These are phyloP conservation scores for Penicillium vulpinum DNA, from an alignment of 2,329 filamentous ascomycete genomes.

Conservation along the genomic window DNA sequence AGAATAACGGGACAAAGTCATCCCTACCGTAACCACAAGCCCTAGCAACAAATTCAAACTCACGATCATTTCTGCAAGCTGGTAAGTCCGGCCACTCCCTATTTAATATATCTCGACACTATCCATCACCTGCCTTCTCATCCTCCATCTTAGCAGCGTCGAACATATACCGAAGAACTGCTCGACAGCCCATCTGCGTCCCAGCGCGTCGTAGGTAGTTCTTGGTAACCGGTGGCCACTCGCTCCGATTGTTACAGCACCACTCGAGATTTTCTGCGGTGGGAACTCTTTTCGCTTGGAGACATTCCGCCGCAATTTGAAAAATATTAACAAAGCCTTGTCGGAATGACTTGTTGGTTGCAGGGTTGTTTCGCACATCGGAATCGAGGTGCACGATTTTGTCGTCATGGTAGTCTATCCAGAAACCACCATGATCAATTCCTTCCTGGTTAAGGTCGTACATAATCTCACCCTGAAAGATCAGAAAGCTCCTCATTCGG, in stretches of 20 bases:
- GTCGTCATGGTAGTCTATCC: slow-evolving; percentile 18
- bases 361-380: slow-evolving; percentile 29
- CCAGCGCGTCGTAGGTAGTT: slow-evolving; percentile 34
- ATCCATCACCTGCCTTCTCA: background rate
- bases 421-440: slow-evolving; percentile 21
- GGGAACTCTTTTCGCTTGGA: slow-evolving; percentile 22
- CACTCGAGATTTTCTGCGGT: slow-evolving; percentile 26
- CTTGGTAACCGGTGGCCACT: slow-evolving; percentile 32
- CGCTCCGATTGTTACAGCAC: slow-evolving; percentile 18
- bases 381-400: slow-evolving; percentile 23
- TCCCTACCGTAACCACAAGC: no score
- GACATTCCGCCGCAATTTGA: slow-evolving; percentile 26
- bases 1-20: no score
- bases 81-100: no score
- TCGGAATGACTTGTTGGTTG: slow-evolving; percentile 37
- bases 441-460: slow-evolving; percentile 22
- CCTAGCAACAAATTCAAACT: no score
- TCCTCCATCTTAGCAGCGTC: slow-evolving; percentile 24
- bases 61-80: no score
- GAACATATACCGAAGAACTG: slow-evolving; percentile 28
- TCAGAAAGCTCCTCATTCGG: slow-evolving; percentile 36
- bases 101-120: no score
- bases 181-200: slow-evolving; percentile 25
- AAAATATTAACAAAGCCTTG: slow-evolving; percentile 39
- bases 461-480: slow-evolving; percentile 26